These are phyloP conservation scores for Trichaptum fuscoviolaceum DNA, from an alignment of 768 basidiomycete species.

Conservation along the genomic window DNA sequence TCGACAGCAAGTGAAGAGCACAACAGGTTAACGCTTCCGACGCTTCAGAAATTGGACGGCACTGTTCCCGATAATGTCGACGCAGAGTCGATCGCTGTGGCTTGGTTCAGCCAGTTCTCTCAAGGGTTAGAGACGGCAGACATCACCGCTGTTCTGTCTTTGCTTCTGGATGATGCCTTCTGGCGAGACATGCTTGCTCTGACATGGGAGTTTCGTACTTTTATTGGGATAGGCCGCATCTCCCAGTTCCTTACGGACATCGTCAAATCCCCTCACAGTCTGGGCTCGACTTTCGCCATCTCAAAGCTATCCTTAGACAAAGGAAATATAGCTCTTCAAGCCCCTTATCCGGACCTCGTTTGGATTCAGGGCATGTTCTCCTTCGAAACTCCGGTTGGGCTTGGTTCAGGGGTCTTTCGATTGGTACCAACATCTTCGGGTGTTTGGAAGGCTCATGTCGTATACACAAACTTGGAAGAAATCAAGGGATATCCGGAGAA, in stretches of 20 bases:
- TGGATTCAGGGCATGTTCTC: conserved; percentile 19
- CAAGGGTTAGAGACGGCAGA: conserved; percentile 11
- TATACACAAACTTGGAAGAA: conserved; percentile 55
- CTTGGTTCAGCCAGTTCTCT: conserved; percentile 19
- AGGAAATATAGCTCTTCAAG: not conserved
- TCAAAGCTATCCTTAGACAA: not conserved
- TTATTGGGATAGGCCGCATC: conserved; percentile 19
- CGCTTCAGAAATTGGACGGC: conserved; percentile 16
- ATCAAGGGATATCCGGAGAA: conserved; percentile 50
- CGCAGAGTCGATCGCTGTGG: conserved; percentile 23
- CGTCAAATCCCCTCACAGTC: not conserved
- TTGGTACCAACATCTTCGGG: conserved; percentile 38
- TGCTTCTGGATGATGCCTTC: conserved; percentile 21
- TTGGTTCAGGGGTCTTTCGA: conserved; percentile 39
- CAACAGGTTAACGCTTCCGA: conserved; percentile 12
- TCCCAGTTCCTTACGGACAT: conserved; percentile 10
- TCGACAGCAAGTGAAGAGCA: not conserved
- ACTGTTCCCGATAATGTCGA: conserved; percentile 29
- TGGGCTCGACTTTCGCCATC: not conserved
- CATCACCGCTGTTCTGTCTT: conserved; percentile 8
- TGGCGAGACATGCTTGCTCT: conserved; percentile 29
- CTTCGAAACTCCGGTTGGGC: conserved; percentile 23
- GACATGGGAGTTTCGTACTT: conserved; percentile 28
- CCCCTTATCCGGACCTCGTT: conserved; percentile 21
- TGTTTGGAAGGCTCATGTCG: conserved; percentile 53